Evolutionary conservation across 2,329 filamentous ascomycete genomes (phyloP), one percentile per base, ranked within the genome.

Genomic region (Diaporthe helianthi): DNA sequence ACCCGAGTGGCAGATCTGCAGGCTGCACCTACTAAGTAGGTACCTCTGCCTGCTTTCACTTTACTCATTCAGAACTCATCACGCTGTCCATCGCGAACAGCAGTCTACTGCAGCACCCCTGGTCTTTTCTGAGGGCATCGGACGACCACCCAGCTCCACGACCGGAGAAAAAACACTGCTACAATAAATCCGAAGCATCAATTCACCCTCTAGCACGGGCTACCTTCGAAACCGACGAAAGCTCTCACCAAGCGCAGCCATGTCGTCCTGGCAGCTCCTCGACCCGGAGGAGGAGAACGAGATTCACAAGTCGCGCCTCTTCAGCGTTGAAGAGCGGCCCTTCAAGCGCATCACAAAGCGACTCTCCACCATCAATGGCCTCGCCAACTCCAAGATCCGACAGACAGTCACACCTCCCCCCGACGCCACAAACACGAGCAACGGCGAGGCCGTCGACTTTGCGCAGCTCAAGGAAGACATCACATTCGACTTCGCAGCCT

Each of bases 291-390:
- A 93, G 73, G 92, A 94, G 81, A 91, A 93, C 79, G 90, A 93
- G 72, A 90, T 98, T 46, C 95, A 98, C 83, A 95, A 94, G 76
- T 87, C 87, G 36, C 93, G 95, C 51, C 91, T 98, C 4, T 87
- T 98, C 46, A 92, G 93, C 72, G 91, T 98, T 71, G 95, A 98
- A 83, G 93, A 97, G 77, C 94, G 94, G 69, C 93, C 94, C 0
- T 98, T 97, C 83, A 93, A 93, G 79, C 91, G 94, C 71, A 89
- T 98, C 70, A 93, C 92, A 26, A 94, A 94, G 80, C 91, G 92
- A 38, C 87, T 98, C 10, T 85, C 93, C 6, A 86, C 87, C 26
- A 87, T 92, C 19, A 88, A 89, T 66, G 88, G 90, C 24, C 85
- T 93, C 36, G 84, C 92, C 22, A 82, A 85, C 70, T 75, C 79